Evolutionary conservation across 106 monocot species (phyloP).

Genomic region (Dactylorhiza incarnata): DNA sequence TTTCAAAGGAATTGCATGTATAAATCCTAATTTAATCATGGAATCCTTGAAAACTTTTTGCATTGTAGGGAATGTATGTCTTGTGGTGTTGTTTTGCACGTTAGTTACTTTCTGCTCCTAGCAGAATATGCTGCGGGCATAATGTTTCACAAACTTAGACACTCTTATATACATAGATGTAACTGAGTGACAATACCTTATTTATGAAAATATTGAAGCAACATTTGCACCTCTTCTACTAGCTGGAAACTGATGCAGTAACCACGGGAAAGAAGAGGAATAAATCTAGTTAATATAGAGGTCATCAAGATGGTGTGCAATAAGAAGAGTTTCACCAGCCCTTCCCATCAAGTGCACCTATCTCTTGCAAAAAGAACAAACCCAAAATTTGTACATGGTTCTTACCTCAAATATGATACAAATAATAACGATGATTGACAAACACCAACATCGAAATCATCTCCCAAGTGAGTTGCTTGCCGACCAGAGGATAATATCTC

Average conservation of each 20-base stretch:
- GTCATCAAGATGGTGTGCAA: no score
- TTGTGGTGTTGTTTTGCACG: background rate
- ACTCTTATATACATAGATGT: background rate
- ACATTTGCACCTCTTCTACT: background rate
- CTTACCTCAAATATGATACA: no score
- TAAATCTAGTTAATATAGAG: no score
- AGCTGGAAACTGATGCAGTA: background rate
- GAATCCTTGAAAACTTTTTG: background rate
- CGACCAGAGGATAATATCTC: no score
- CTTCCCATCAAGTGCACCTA: no score
- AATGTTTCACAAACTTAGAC: background rate
- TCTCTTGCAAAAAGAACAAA: no score
- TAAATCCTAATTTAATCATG: background rate
- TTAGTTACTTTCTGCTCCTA: background rate
- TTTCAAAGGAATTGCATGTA: background rate
- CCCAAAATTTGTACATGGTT: no score
- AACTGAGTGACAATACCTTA: background rate
- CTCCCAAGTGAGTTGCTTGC: no score
- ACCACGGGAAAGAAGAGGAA: no score
- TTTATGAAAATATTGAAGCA: background rate
- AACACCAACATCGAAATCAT: no score
- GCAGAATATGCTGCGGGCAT: background rate
- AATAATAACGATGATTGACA: no score
- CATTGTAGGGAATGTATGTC: background rate
- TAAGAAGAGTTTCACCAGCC: no score